Evolutionary conservation across 2,329 filamentous ascomycete species (phyloP).

Genomic region (Aspergillus brasiliensis): DNA sequence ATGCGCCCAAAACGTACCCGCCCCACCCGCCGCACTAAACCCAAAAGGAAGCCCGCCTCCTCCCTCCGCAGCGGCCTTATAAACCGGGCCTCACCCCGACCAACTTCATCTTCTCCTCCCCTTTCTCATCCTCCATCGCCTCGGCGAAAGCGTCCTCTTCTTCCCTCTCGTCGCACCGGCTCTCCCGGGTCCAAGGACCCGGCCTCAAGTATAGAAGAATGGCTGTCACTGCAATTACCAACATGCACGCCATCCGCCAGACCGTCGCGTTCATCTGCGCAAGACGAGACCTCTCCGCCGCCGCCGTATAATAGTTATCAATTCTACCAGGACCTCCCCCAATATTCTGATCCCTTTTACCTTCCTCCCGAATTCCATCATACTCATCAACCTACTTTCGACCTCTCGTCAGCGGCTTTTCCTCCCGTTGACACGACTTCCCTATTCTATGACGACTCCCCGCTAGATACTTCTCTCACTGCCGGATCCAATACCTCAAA

Average conservation of each 20-base stretch:
- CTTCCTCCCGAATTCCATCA: conserved; percentile 6
- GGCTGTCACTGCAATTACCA: conserved; percentile 12
- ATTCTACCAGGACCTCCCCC: background rate
- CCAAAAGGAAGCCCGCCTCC: background rate
- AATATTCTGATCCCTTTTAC: conserved; percentile 6
- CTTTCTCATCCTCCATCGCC: conserved; percentile 3
- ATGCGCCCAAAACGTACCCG: background rate
- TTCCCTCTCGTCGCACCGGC: conserved; percentile 2
- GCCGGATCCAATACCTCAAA: background rate
- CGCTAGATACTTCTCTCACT: background rate
- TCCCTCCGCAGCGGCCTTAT: background rate
- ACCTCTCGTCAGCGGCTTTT: conserved; percentile 14
- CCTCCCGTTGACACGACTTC: conserved; percentile 13
- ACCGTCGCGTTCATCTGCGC: conserved; percentile 6
- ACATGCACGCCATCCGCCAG: conserved; percentile 12
- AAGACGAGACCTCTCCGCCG: background rate
- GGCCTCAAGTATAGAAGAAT: conserved; percentile 21
- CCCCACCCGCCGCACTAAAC: background rate
- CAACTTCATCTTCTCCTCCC: background rate
- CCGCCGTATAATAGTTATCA: background rate
- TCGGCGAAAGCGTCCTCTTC: conserved; percentile 1
- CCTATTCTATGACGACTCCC: conserved; percentile 12
- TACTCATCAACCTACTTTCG: background rate
- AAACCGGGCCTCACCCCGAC: background rate
- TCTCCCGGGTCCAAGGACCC: conserved; percentile 19